Percentiles rank a stretch among this genome's conserved stretches.
Evolutionary conservation across 768 basidiomycete species (phyloP).

Genomic region (Rhizopogon vulgaris): DNA sequence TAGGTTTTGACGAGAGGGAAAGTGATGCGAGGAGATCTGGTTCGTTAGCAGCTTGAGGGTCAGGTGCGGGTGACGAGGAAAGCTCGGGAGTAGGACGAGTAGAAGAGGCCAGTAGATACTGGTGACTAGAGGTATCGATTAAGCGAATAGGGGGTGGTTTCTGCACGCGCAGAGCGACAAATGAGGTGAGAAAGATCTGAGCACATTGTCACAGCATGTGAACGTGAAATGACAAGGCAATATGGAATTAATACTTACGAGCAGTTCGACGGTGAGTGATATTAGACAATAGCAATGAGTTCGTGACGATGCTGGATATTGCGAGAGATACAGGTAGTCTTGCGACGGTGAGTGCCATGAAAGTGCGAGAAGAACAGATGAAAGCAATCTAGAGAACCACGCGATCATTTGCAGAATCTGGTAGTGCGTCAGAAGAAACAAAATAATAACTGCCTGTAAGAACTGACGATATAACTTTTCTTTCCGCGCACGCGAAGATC

Average conservation of each 20-base stretch:
- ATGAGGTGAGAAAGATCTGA: conserved; percentile 50
- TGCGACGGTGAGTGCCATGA: conserved; percentile 34
- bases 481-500: conserved; percentile 65
- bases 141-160: conserved; percentile 69
- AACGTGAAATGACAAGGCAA: conserved; percentile 3
- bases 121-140: conserved; percentile 48
- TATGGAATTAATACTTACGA: conserved; percentile 35
- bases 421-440: conserved; percentile 2
- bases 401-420: conserved; percentile 54
- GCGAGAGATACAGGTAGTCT: conserved; percentile 33
- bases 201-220: neutral
- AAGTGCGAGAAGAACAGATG: conserved; percentile 39
- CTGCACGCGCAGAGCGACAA: conserved; percentile 52
- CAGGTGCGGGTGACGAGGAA: conserved; percentile 20
- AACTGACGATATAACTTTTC: conserved; percentile 53
- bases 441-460: neutral
- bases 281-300: conserved; percentile 42
- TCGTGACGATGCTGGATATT: conserved; percentile 28
- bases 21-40: conserved; percentile 58
- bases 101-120: conserved; percentile 22
- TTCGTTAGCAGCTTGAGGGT: conserved; percentile 27
- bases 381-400: conserved; percentile 53
- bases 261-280: conserved; percentile 45
- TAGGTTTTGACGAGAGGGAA: conserved; percentile 59
- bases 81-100: conserved; percentile 37